Evolutionary conservation across 2,329 filamentous ascomycete species (phyloP).

Genomic region (Microdochium bolleyi): DNA sequence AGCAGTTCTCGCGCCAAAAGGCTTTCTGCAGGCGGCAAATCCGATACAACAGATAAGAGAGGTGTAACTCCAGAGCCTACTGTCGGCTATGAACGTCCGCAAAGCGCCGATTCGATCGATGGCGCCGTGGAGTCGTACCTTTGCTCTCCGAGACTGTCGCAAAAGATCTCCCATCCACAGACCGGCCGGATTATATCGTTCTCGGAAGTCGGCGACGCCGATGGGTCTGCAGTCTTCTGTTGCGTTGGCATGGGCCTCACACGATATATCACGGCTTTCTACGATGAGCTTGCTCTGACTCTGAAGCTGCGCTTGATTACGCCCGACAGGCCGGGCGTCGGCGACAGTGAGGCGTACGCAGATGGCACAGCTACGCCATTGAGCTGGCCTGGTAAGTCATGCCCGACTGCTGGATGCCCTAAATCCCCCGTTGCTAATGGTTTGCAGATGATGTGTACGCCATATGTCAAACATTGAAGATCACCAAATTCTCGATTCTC

Average conservation of each 20-base stretch:
- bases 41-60: constrained; percentile 17
- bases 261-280: constrained; percentile 92
- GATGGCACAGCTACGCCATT: constrained; percentile 80
- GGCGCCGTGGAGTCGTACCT: constrained; percentile 82
- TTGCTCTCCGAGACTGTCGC: constrained; percentile 73
- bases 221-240: constrained; percentile 88
- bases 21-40: constrained; percentile 39
- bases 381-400: constrained; percentile 76
- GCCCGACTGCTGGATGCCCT: not conserved
- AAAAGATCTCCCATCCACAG: constrained; percentile 79
- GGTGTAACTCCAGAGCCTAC: constrained; percentile 28
- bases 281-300: constrained; percentile 87
- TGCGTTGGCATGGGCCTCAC: constrained; percentile 98
- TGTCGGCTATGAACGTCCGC: constrained; percentile 61
- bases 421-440: constrained; percentile 17
- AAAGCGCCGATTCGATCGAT: constrained; percentile 80
- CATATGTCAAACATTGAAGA: constrained; percentile 85
- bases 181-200: constrained; percentile 88
- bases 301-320: constrained; percentile 87
- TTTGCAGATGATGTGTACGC: constrained; percentile 70
- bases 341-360: constrained; percentile 78
- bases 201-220: constrained; percentile 89
- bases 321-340: constrained; percentile 87
- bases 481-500: constrained; percentile 92
- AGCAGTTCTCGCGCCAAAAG: constrained; percentile 52